Base-by-base conservation (phyloP, 2,329 filamentous ascomycete genomes). In the Diatrype stigma region DNA sequence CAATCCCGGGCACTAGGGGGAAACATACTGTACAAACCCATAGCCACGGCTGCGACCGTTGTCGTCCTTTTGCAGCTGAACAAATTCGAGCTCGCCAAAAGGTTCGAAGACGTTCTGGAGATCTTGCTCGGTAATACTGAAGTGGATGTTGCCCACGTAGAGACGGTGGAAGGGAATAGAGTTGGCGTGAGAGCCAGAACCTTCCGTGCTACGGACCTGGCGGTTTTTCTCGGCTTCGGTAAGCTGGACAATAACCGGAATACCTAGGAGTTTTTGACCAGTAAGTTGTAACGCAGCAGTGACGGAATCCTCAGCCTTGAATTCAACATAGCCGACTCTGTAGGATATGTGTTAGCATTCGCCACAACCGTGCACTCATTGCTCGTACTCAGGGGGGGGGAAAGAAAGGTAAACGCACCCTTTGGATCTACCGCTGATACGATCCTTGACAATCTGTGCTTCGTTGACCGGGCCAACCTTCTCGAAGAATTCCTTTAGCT, bases 171-270 rank as follows among this genome's bases (percentile, higher is more conserved):
- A 97, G 22, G 94, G 94, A 53, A 96, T 87, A 55, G 89, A 87
- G 68, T 92, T 92, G 53, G 87, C 85, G 61, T 90, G 83, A 52
- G 80, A 84, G 59, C 80, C 79, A 46, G 78, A 73, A 47, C 81
- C 76, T 62, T 94, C 89, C 48, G 89, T 82, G 58, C 83, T 93
- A 60, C 93, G 90, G 58, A 91, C 90, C 78, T 96, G 93, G 63
- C 94, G 91, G 69, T 99, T 99, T 80, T 99, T 99, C 73, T 99
- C 95, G 69, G 94, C 95, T 79, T 99, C 94, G 64, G 94, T 97
- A 70, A 96, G 85, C 74, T 97, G 93, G 50, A 93, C 95, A 65
- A 99, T 99, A 70, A 99, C 95, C 53, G 94, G 94, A 61, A 99
- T 96, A 80, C 91, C 92, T 87, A 96, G 79, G 73, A 99, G 87